These are phyloP conservation scores for Fusarium avenaceum DNA, from an alignment of 2,329 filamentous ascomycete species.

Conservation along the genomic window DNA sequence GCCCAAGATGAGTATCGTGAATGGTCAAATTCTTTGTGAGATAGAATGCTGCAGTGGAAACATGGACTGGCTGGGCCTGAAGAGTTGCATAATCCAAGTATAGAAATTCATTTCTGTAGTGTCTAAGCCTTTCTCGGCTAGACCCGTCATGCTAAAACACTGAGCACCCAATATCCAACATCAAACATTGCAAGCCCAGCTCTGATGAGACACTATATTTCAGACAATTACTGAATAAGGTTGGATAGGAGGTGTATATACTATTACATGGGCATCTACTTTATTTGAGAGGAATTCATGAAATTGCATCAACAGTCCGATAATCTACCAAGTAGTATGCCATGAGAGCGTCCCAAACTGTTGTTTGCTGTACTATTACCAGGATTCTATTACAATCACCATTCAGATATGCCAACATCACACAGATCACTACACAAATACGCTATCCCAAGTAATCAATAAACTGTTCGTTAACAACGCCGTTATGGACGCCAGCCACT, in stretches of 20 bases:
- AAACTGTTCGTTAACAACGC: slow-evolving; percentile 48
- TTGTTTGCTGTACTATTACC: too few relatives aligned
- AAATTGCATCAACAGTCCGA: too few relatives aligned
- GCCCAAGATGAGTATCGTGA: not conserved
- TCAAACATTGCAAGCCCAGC: not conserved
- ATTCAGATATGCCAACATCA: not conserved
- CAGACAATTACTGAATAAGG: too few relatives aligned
- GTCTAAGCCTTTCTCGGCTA: slow-evolving; percentile 47
- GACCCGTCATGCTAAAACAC: slow-evolving; percentile 11
- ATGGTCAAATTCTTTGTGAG: slow-evolving; percentile 21
- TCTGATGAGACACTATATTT: not conserved
- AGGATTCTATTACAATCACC: too few relatives aligned
- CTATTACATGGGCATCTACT: too few relatives aligned
- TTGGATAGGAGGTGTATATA: too few relatives aligned
- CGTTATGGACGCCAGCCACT: slow-evolving; percentile 49
- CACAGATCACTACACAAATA: not conserved
- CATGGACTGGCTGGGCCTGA: slow-evolving; percentile 10
- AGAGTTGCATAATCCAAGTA: slow-evolving; percentile 25
- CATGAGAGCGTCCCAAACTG: too few relatives aligned
- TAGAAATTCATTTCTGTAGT: slow-evolving; percentile 21
- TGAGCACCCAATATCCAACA: not conserved
- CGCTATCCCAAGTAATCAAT: slow-evolving; percentile 27
- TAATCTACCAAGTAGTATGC: too few relatives aligned
- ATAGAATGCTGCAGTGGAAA: slow-evolving; percentile 3
- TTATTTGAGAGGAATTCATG: too few relatives aligned